Conservation (phyloP, 1,284 basidiomycete species). For the Waitea zeae region DNA sequence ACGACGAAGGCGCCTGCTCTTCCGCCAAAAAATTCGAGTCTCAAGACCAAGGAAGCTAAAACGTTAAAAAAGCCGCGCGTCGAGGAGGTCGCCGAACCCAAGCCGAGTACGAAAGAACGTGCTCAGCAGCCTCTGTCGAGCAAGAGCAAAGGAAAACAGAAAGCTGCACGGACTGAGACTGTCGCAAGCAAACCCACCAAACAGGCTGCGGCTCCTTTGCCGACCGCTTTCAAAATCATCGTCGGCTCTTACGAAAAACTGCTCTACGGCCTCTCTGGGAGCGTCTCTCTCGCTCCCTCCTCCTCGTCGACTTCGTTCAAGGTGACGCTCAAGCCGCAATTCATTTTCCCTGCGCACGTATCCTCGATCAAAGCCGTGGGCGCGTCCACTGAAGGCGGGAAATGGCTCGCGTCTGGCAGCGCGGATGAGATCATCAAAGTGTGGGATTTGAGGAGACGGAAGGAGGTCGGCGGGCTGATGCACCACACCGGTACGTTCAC, state of each 20-base stretch:
- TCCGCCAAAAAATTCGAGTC: no score
- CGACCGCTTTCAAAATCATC: slow-evolving; percentile 66
- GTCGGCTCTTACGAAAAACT: slow-evolving; percentile 93
- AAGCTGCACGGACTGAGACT: no score
- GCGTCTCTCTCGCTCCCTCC: slow-evolving; percentile 26
- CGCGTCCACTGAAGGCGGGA: slow-evolving; percentile 71
- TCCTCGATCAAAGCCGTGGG: slow-evolving; percentile 85
- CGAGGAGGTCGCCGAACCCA: no score
- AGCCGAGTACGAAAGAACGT: no score
- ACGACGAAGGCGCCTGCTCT: no score
- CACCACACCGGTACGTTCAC: slow-evolving; percentile 62
- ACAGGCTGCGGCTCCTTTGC: no score
- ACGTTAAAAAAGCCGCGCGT: no score
- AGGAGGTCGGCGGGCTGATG: slow-evolving; percentile 86
- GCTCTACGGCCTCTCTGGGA: slow-evolving; percentile 78
- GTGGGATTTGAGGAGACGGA: slow-evolving; percentile 85
- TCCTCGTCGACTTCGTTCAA: slow-evolving; percentile 13
- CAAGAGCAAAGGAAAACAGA: no score
- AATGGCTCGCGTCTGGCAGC: slow-evolving; percentile 91
- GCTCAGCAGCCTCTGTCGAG: no score
- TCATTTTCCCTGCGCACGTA: slow-evolving; percentile 94
- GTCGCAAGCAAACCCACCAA: no score
- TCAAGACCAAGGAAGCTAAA: no score
- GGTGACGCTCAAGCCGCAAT: slow-evolving; percentile 61
- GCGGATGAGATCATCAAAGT: slow-evolving; percentile 93